A percentile compares a stretch with the other conserved stretches of the same genome.
phyloP scores from a whole-genome alignment of 495 filamentous ascomycete species.

The Penicillium mononematosum region DNA sequence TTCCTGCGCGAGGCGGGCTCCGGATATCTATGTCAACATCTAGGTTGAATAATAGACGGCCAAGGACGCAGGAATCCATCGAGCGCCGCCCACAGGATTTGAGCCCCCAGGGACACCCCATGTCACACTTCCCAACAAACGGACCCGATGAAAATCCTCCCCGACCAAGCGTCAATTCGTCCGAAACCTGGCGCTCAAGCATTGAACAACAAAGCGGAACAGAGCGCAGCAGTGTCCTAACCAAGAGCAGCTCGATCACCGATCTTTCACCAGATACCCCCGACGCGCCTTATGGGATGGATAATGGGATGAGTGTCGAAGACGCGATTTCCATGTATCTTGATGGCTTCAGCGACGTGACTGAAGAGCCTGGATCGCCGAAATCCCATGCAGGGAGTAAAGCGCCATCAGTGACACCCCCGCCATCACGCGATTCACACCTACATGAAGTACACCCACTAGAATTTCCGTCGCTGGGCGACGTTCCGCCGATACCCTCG shows the following conservation, averaged over 20 bases:
- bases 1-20: slow-evolving; percentile 30
- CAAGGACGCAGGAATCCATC: slow-evolving; percentile 29
- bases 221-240: slow-evolving; percentile 77
- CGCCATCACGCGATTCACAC: slow-evolving; percentile 30
- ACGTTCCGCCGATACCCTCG: slow-evolving; percentile 28
- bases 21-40: slow-evolving; percentile 48
- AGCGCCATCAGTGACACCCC: slow-evolving; percentile 32
- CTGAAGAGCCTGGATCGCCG: slow-evolving; percentile 43
- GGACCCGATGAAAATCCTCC: slow-evolving; percentile 53
- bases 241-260: slow-evolving; percentile 74
- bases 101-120: slow-evolving; percentile 24
- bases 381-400: slow-evolving; percentile 33
- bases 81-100: slow-evolving; percentile 30
- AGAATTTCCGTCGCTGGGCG: slow-evolving; percentile 23
- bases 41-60: slow-evolving; percentile 30
- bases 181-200: slow-evolving; percentile 66
- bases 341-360: slow-evolving; percentile 68
- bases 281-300: slow-evolving; percentile 54
- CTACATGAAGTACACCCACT: slow-evolving; percentile 28
- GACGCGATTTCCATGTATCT: slow-evolving; percentile 94
- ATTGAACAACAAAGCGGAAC: slow-evolving; percentile 67
- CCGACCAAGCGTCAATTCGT: slow-evolving; percentile 71
- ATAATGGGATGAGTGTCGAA: slow-evolving; percentile 80
- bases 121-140: slow-evolving; percentile 37
- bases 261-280: slow-evolving; percentile 59